These are phyloP conservation scores for Ganoderma lucidum DNA, from an alignment of 1,284 basidiomycete genomes.

Conservation along the genomic window DNA sequence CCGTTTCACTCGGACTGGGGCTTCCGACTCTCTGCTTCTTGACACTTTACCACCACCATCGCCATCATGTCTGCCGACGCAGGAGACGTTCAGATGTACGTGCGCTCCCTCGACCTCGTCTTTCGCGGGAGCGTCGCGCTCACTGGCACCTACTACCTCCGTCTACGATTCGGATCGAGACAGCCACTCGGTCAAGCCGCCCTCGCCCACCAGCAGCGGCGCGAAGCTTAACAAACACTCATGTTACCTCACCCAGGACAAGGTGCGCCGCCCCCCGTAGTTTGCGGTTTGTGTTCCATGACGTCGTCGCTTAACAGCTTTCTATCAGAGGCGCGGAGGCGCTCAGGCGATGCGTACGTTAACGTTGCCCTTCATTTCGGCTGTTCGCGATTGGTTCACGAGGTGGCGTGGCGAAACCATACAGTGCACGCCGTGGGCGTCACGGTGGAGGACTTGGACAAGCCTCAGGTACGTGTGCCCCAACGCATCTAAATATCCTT, in stretches of 20 bases:
- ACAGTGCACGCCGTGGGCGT: conserved; percentile 81
- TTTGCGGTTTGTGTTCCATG: too few species aligned
- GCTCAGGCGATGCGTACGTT: conserved; percentile 84
- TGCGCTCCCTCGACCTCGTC: background rate
- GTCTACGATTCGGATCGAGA: background rate
- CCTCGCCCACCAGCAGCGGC: conserved; percentile 47
- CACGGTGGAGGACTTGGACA: conserved; percentile 82
- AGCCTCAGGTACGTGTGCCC: conserved; percentile 67
- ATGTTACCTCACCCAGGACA: conserved; percentile 72
- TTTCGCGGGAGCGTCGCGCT: conserved; percentile 14
- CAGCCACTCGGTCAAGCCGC: conserved; percentile 53
- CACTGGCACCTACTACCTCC: background rate
- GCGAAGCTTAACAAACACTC: conserved; percentile 77
- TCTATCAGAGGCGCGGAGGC: conserved; percentile 68
- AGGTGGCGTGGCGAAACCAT: conserved; percentile 7
- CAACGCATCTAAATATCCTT: background rate
- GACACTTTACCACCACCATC: conserved; percentile 15
- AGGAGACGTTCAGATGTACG: conserved; percentile 33
- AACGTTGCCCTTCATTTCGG: conserved; percentile 48
- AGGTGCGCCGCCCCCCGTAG: conserved; percentile 51
- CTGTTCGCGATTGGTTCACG: conserved; percentile 5
- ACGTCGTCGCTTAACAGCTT: conserved; percentile 13
- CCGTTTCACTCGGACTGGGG: background rate
- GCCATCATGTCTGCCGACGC: conserved; percentile 26
- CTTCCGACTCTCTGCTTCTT: conserved; percentile 11